phyloP scores from a whole-genome alignment of 192 early-diverging fungal species.

The Umbelopsis sp. region DNA sequence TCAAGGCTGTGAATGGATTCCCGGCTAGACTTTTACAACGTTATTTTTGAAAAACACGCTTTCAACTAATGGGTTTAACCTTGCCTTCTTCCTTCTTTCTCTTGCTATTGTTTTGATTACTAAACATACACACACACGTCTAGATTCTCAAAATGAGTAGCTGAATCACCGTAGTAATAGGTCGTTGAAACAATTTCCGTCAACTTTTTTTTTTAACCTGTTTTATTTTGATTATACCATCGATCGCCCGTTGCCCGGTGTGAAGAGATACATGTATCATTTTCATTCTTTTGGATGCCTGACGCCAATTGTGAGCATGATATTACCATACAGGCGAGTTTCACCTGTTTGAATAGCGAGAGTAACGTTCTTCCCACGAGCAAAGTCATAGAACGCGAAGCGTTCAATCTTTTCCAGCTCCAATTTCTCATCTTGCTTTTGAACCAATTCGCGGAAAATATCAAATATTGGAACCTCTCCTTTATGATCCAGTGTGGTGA shows the following conservation, averaged over 20 bases:
- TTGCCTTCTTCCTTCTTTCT: too few relatives aligned
- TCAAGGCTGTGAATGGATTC: too few relatives aligned
- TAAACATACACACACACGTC: too few relatives aligned
- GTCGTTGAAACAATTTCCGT: too few relatives aligned
- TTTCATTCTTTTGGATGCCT: conserved; percentile 5
- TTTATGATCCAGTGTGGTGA: conserved; percentile 12
- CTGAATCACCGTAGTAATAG: too few relatives aligned
- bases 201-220: not conserved
- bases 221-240: not conserved
- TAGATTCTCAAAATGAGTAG: too few relatives aligned
- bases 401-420: conserved; percentile 4
- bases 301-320: conserved; percentile 17
- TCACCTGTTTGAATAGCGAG: conserved; percentile 15
- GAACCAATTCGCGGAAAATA: not conserved
- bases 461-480: conserved; percentile 14
- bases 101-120: too few relatives aligned
- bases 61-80: too few relatives aligned
- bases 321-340: conserved; percentile 16
- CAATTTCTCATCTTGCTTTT: not conserved
- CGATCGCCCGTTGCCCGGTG: too few relatives aligned
- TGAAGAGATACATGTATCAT: too few relatives aligned
- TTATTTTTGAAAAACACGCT: too few relatives aligned
- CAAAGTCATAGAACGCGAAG: conserved; percentile 8
- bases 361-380: conserved; percentile 3
- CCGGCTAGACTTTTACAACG: too few relatives aligned